Evolutionary conservation across 176 grass and related monocot species (phyloP), one percentile per base, ranked within the genome.

Genomic region (Saccharum officinarum): DNA sequence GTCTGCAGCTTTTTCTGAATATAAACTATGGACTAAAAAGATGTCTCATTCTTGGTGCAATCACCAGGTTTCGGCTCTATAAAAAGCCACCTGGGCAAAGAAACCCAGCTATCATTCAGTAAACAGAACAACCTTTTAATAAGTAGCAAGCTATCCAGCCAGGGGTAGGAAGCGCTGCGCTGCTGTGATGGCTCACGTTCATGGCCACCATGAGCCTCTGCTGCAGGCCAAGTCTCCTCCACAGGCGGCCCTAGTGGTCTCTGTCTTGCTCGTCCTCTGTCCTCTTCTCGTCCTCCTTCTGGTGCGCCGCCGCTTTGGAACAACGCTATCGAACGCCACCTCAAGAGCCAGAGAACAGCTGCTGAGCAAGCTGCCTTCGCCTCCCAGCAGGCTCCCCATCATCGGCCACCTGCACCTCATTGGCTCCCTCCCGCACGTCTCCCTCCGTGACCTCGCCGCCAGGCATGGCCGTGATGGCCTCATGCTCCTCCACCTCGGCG

Each of bases 391-490:
- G 87, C 73, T 83, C 0, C 88, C 88, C 14, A 30, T 90, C 28
- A 64, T 90, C 37, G 84, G 88, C 8, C 85, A 90, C 79, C 38
- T 90, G 33, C 88, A 86, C 66, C 88, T 86, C 25, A 1, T 90
- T 0, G 50, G 73, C 17, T 6, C 28, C 13, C 85, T 79, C 7
- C 83, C 84, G 0, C 88, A 90, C 39, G 62, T 73, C 66, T 72
- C 88, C 38, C 71, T 90, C 26, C 61, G 69, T 17, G 57, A 83
- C 25, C 65, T 87, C 23, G 69, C 85, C 25, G n/a, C 25, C 23
- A 55, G 6, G 38, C 76, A 90, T 22, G 83, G 71, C 2, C 23
- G 41, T 1, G 41, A 22, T 4, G 75, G 72, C 16, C 70, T 89
- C 59, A 60, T 89, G 82, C 60, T 81, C 67, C 86, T 92, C 52